phyloP scores from a whole-genome alignment of 805 yeast species.

The Phaffomyces thermotolerans region DNA sequence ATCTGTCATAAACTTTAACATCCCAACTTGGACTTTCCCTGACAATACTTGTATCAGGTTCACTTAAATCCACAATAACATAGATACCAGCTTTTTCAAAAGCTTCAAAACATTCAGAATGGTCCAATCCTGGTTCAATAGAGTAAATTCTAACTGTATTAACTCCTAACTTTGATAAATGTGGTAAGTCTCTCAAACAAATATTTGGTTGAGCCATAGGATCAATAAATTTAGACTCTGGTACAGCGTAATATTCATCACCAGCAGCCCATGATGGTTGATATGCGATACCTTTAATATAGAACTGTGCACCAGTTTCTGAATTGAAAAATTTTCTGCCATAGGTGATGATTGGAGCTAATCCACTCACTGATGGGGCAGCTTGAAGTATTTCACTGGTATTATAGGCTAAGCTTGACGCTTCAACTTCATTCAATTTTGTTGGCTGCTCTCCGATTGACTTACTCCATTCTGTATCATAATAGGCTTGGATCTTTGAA shows the following conservation, averaged over 20 bases:
- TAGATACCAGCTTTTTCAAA: slow-evolving; percentile 84
- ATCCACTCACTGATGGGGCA: not conserved
- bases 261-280: slow-evolving; percentile 50
- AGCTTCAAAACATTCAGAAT: slow-evolving; percentile 69
- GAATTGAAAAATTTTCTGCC: slow-evolving; percentile 76
- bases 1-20: slow-evolving; percentile 61
- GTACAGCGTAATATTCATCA: slow-evolving; percentile 24
- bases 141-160: slow-evolving; percentile 86
- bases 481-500: too few relatives aligned
- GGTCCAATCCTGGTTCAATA: slow-evolving; percentile 62
- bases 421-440: too few relatives aligned
- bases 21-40: slow-evolving; percentile 79
- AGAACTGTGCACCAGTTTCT: slow-evolving; percentile 73
- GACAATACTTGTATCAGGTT: slow-evolving; percentile 72
- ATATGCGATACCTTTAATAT: slow-evolving; percentile 82
- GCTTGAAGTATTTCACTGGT: not conserved
- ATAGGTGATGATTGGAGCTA: slow-evolving; percentile 45
- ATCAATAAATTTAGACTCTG: slow-evolving; percentile 41
- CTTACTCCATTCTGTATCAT: too few relatives aligned
- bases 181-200: slow-evolving; percentile 82
- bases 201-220: slow-evolving; percentile 66
- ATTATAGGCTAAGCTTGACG: not conserved
- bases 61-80: slow-evolving; percentile 82
- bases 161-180: slow-evolving; percentile 56
- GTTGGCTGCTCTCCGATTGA: too few relatives aligned